These are phyloP conservation scores for Glomus cerebriforme DNA, from an alignment of 192 early-diverging fungal species.

Conservation along the genomic window DNA sequence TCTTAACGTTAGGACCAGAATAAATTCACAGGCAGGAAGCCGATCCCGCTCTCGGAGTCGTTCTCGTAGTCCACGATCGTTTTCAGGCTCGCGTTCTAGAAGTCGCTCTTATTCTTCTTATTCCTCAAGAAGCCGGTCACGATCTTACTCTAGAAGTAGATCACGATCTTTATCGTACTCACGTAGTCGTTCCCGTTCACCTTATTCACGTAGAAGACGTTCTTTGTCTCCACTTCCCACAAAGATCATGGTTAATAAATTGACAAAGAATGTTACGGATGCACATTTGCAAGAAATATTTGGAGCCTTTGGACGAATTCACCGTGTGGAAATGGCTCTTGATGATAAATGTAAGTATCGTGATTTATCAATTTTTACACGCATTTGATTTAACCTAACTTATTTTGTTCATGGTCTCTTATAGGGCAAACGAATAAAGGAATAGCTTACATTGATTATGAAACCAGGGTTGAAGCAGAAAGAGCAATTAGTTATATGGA, in stretches of 20 bases:
- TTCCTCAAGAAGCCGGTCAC: constrained; percentile 32
- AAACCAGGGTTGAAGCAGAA: constrained; percentile 42
- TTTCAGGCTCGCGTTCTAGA: constrained; percentile 21
- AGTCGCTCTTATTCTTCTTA: constrained; percentile 34
- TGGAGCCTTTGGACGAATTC: constrained; percentile 37
- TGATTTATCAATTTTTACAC: not conserved
- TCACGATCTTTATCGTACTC: constrained; percentile 33
- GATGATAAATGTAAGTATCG: constrained; percentile 41
- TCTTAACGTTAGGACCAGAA: not conserved
- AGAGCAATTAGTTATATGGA: constrained; percentile 51
- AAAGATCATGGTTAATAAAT: constrained; percentile 36
- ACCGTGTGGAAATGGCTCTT: constrained; percentile 37
- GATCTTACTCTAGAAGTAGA: constrained; percentile 24
- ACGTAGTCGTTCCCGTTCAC: constrained; percentile 32
- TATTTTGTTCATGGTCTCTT: not conserved
- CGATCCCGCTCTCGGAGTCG: constrained; percentile 20
- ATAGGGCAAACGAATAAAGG: constrained; percentile 45
- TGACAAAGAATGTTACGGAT: constrained; percentile 49
- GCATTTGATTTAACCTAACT: not conserved
- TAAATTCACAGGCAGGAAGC: constrained; percentile 11
- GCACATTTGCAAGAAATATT: constrained; percentile 50
- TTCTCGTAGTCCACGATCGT: not conserved
- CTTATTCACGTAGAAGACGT: constrained; percentile 2
- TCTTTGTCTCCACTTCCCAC: constrained; percentile 26
- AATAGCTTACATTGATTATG: constrained; percentile 46